Percentiles rank a stretch among this genome's conserved stretches.
Evolutionary conservation across 306 rosid species (phyloP).

Genomic region (Gastrolobium villosum): DNA sequence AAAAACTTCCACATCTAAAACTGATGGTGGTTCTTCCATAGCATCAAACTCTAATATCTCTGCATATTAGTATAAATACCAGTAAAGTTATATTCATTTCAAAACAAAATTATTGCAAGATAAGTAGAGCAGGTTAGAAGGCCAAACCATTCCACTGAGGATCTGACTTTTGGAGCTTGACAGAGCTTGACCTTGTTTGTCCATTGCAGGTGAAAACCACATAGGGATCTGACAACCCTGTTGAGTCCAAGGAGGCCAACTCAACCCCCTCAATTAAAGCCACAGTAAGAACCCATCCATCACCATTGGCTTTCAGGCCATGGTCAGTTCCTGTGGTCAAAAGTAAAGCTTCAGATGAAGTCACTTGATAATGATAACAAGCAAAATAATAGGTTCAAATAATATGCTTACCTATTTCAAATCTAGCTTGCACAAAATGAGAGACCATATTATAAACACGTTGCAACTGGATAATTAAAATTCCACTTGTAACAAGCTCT

Average conservation of each 20-base stretch:
- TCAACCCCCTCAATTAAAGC: slow-evolving; percentile 83
- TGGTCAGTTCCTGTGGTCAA: slow-evolving; percentile 75
- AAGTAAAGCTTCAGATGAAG: slow-evolving; percentile 39
- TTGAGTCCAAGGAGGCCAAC: slow-evolving; percentile 71
- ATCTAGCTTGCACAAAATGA: slow-evolving; percentile 81
- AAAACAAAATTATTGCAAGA: slow-evolving; percentile 21
- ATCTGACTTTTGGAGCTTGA: slow-evolving; percentile 74
- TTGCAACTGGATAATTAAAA: slow-evolving; percentile 67
- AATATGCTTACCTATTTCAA: slow-evolving; percentile 67
- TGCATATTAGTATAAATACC: slow-evolving; percentile 48
- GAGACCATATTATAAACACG: slow-evolving; percentile 72
- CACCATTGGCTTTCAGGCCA: slow-evolving; percentile 84
- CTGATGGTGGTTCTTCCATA: slow-evolving; percentile 96
- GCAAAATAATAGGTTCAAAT: slow-evolving; percentile 37
- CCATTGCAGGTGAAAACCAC: slow-evolving; percentile 90
- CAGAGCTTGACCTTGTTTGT: slow-evolving; percentile 92
- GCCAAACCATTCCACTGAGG: slow-evolving; percentile 93
- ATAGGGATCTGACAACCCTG: slow-evolving; percentile 75
- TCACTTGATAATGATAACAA: slow-evolving; percentile 12
- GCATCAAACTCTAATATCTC: slow-evolving; percentile 96
- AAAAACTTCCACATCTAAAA: slow-evolving; percentile 80
- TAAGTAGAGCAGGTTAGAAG: slow-evolving; percentile 33
- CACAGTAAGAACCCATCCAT: slow-evolving; percentile 91
- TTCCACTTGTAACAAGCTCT: slow-evolving; percentile 76
- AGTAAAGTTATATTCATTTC: slow-evolving; percentile 30